Conservation (phyloP, 176 grass and related monocot genomes). For the Aegilops umbellulata region DNA sequence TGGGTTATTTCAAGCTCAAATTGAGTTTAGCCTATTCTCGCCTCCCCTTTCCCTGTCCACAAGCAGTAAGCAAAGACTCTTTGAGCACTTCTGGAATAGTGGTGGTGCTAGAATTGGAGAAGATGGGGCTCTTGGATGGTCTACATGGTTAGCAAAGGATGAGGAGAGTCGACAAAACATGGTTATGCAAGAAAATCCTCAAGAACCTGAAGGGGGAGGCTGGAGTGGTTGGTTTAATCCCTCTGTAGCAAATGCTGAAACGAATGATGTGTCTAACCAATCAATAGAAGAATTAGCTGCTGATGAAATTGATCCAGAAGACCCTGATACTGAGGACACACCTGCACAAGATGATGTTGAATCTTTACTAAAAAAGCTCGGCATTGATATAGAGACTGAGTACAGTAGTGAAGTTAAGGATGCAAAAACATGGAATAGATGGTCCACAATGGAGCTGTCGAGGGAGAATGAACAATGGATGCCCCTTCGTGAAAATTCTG, state of each 20-base stretch:
- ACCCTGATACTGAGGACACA: constrained; percentile 51
- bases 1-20: constrained; percentile 88
- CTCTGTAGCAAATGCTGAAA: constrained; percentile 38
- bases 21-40: constrained; percentile 82
- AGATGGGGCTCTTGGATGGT: constrained; percentile 87
- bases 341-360: constrained; percentile 75
- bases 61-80: constrained; percentile 86
- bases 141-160: constrained; percentile 87
- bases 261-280: constrained; percentile 28
- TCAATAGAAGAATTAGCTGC: constrained; percentile 27
- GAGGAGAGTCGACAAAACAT: constrained; percentile 67
- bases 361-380: constrained; percentile 84
- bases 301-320: constrained; percentile 51
- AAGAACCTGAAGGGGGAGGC: constrained; percentile 62
- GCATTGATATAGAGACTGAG: constrained; percentile 80
- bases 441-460: constrained; percentile 72
- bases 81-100: constrained; percentile 98
- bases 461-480: constrained; percentile 88
- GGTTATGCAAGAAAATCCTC: constrained; percentile 50
- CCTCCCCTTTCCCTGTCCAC: constrained; percentile 67
- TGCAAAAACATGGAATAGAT: constrained; percentile 91
- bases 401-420: constrained; percentile 89
- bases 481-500: constrained; percentile 73
- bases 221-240: constrained; percentile 99
- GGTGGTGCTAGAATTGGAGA: constrained; percentile 75